These are phyloP conservation scores for Plasmodium coatneyi DNA, from an alignment of 169 alveolate genomes.

Conservation along the genomic window DNA sequence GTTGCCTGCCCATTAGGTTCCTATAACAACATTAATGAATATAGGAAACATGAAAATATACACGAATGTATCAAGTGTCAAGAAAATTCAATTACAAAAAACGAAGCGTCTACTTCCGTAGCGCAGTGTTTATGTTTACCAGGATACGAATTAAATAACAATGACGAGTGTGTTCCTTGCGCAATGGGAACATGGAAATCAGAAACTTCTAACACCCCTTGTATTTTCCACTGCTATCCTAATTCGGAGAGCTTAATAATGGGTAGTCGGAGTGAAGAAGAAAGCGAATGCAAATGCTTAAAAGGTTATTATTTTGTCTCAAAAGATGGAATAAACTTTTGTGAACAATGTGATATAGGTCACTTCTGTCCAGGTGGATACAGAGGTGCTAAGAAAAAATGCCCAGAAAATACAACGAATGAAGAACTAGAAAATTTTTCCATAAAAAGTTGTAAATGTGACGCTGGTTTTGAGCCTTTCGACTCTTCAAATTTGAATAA, in stretches of 20 bases:
- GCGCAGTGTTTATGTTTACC: conserved; percentile 86
- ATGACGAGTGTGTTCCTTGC: conserved; percentile 80
- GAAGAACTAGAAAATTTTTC: conserved; percentile 21
- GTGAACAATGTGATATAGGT: conserved; percentile 83
- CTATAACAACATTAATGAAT: conserved; percentile 72
- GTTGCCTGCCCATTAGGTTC: conserved; percentile 77
- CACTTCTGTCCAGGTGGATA: conserved; percentile 83
- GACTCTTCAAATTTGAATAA: conserved; percentile 29
- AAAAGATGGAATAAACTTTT: conserved; percentile 74
- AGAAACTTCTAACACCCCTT: conserved; percentile 76
- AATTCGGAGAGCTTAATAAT: conserved; percentile 75
- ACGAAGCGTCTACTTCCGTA: conserved; percentile 82
- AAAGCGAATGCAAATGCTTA: conserved; percentile 78
- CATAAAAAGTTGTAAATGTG: conserved; percentile 67
- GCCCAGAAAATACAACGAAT: conserved; percentile 82
- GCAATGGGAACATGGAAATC: conserved; percentile 84
- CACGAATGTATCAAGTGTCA: conserved; percentile 73
- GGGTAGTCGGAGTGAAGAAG: conserved; percentile 85
- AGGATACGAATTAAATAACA: conserved; percentile 82
- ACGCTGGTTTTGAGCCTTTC: conserved; percentile 51
- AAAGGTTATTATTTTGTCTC: conserved; percentile 80
- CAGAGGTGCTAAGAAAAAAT: conserved; percentile 68
- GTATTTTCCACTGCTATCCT: conserved; percentile 81
- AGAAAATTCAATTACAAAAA: conserved; percentile 80
- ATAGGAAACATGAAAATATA: conserved; percentile 52